Evolutionary conservation across 306 rosid species (phyloP).

Genomic region (Mimosa bimucronata): DNA sequence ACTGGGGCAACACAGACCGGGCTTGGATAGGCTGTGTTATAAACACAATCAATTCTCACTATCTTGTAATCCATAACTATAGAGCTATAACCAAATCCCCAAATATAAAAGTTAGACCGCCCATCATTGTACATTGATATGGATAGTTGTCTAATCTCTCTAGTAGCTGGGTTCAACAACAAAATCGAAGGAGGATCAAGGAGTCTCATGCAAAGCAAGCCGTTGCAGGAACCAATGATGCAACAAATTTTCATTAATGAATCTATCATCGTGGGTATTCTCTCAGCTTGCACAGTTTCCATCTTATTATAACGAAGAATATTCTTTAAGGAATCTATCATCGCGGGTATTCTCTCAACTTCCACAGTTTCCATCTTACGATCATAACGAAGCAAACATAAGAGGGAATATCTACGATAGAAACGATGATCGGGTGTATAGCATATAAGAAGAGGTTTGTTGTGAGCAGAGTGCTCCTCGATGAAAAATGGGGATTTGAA

Average conservation of each 20-base stretch:
- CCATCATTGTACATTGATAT: neutral
- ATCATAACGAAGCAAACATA: neutral
- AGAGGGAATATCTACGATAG: neutral
- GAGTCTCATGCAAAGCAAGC: neutral
- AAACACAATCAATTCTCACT: neutral
- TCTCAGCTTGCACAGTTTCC: no score
- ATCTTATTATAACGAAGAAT: no score
- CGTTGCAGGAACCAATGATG: neutral
- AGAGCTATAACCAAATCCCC: neutral
- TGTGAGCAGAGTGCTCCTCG: neutral
- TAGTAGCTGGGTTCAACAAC: neutral
- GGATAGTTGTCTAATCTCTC: neutral
- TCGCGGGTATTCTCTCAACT: neutral
- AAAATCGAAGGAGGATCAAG: neutral
- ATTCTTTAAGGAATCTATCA: neutral
- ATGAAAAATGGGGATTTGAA: neutral
- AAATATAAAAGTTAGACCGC: no score
- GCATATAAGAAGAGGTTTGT: neutral
- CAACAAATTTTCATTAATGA: neutral
- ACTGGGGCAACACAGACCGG: neutral
- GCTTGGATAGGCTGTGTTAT: no score
- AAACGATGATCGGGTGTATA: no score
- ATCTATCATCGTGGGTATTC: no score
- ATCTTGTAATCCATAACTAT: neutral
- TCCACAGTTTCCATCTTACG: neutral